A percentile compares a stretch with the other conserved stretches of the same genome.
Conservation (phyloP, 768 basidiomycete genomes). For the Myochromella boudieri region DNA sequence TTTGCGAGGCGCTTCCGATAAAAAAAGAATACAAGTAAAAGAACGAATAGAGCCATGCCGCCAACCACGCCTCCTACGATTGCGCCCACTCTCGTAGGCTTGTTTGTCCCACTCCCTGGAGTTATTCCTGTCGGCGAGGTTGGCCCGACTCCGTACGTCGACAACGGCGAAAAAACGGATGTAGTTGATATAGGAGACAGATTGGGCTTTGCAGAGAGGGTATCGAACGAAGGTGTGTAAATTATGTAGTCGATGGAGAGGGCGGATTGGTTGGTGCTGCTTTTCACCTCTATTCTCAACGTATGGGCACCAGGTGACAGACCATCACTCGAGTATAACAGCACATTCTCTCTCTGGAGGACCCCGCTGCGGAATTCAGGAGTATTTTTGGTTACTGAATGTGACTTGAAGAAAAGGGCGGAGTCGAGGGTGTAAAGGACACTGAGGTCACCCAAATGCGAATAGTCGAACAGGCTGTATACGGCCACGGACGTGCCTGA, state of each 20-base stretch:
- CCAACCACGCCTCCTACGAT: conserved; percentile 8
- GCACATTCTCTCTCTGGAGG: conserved; percentile 23
- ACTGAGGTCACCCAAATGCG: conserved; percentile 19
- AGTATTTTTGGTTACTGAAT: conserved; percentile 18
- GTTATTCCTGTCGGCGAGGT: no score
- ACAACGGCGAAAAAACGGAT: no score
- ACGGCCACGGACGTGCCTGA: conserved; percentile 22
- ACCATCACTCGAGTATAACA: conserved; percentile 18
- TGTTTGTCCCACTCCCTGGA: no score
- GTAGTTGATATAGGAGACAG: no score
- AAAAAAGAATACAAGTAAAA: background rate
- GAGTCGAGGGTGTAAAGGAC: conserved; percentile 26
- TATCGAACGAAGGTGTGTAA: conserved; percentile 22
- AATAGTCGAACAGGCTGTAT: conserved; percentile 25
- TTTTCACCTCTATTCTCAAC: conserved; percentile 20
- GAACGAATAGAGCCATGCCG: conserved; percentile 1
- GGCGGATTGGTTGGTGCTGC: conserved; percentile 19
- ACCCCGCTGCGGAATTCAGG: conserved; percentile 19
- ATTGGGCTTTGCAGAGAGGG: conserved; percentile 7
- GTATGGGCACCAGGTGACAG: conserved; percentile 25
- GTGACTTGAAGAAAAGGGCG: conserved; percentile 13
- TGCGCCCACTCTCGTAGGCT: background rate
- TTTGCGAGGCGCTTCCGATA: background rate
- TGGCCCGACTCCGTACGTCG: no score
- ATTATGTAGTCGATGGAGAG: conserved; percentile 27